phyloP scores from a whole-genome alignment of 805 yeast species.

The Saturnispora halmiae region DNA sequence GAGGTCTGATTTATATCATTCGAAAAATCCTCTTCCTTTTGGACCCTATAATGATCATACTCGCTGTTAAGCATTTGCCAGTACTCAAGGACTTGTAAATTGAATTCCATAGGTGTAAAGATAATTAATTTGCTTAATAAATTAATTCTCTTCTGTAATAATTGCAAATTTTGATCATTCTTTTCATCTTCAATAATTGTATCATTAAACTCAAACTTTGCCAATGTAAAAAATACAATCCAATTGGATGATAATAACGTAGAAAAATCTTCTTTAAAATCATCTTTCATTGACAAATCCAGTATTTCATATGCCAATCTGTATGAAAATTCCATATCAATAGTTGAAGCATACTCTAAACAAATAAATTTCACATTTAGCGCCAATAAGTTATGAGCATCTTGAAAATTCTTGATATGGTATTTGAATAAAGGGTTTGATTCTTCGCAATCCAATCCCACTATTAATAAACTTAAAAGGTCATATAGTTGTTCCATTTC shows the following conservation, averaged over 20 bases:
- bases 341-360: slow-evolving; percentile 58
- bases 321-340: slow-evolving; percentile 54
- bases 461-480: slow-evolving; percentile 33
- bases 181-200: slow-evolving; percentile 12
- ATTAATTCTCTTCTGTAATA: slow-evolving; percentile 35
- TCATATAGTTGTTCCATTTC: slow-evolving; percentile 34
- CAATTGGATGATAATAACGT: slow-evolving; percentile 35
- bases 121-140: slow-evolving; percentile 45
- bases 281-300: slow-evolving; percentile 18
- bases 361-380: slow-evolving; percentile 33
- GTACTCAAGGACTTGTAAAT: slow-evolving; percentile 47
- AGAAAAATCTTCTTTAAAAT: slow-evolving; percentile 11
- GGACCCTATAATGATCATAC: slow-evolving; percentile 19
- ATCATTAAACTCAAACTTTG: slow-evolving; percentile 35
- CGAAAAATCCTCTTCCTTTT: slow-evolving; percentile 1
- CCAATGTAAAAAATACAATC: slow-evolving; percentile 69
- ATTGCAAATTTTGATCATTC: slow-evolving; percentile 9
- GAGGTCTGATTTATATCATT: background rate
- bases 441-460: slow-evolving; percentile 29
- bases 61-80: slow-evolving; percentile 45
- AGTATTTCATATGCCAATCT: slow-evolving; percentile 33
- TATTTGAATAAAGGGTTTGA: slow-evolving; percentile 9
- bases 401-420: slow-evolving; percentile 9
- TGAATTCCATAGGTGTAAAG: slow-evolving; percentile 46
- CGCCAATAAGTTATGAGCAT: slow-evolving; percentile 19